Conservation (phyloP, 2,329 filamentous ascomycete genomes). For the Phialocephala subalpina region DNA sequence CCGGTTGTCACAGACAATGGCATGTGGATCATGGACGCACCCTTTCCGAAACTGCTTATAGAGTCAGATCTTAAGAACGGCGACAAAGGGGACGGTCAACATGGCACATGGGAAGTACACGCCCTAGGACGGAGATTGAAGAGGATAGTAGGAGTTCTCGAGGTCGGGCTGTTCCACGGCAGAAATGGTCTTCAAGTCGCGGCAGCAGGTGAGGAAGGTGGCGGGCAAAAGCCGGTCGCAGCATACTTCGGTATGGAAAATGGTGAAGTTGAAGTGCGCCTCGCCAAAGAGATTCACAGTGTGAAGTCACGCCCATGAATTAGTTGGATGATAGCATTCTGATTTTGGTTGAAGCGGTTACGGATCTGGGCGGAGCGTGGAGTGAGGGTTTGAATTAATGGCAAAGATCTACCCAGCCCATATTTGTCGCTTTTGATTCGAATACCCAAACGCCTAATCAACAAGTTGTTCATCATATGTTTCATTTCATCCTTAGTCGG, state of each 20-base stretch:
- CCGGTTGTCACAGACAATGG: slow-evolving; percentile 87
- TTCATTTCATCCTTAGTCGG: background rate
- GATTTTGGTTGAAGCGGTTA: too few species aligned
- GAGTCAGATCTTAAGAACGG: slow-evolving; percentile 56
- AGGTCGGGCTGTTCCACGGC: slow-evolving; percentile 91
- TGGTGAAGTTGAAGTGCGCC: slow-evolving; percentile 68
- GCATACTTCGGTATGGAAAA: slow-evolving; percentile 95
- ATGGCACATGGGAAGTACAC: slow-evolving; percentile 82
- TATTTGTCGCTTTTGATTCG: background rate
- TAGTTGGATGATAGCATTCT: background rate
- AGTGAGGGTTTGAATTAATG: background rate
- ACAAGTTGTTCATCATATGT: background rate
- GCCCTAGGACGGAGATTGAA: slow-evolving; percentile 78
- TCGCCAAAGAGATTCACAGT: slow-evolving; percentile 45
- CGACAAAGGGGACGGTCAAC: slow-evolving; percentile 59
- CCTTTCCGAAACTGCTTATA: slow-evolving; percentile 79
- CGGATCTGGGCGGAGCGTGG: background rate
- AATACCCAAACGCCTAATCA: background rate
- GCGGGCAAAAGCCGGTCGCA: slow-evolving; percentile 89
- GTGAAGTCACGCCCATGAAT: slow-evolving; percentile 39
- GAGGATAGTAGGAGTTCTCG: slow-evolving; percentile 84
- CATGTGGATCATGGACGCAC: slow-evolving; percentile 92
- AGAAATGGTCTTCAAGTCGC: slow-evolving; percentile 77
- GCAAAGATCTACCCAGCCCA: background rate
- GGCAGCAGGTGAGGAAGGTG: slow-evolving; percentile 63